Percentiles rank a stretch among this genome's conserved stretches.
These are phyloP conservation scores for Penicillium psychrosexuale DNA, from an alignment of 2,329 filamentous ascomycete genomes.

Conservation along the genomic window DNA sequence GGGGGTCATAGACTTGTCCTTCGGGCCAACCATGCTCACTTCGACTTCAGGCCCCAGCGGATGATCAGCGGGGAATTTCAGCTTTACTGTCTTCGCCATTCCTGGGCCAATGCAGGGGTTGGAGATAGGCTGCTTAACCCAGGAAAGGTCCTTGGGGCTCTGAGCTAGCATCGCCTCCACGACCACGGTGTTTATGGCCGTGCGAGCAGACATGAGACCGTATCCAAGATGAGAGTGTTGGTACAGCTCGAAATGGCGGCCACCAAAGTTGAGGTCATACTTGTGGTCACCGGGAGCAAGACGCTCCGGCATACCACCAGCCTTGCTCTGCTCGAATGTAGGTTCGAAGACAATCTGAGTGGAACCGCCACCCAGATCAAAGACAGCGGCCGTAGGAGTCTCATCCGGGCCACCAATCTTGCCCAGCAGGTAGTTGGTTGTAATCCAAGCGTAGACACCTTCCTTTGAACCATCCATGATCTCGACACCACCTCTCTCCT, in stretches of 20 bases:
- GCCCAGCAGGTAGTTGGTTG: constrained; percentile 94
- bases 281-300: constrained; percentile 92
- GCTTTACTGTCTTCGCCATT: constrained; percentile 68
- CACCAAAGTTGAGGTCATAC: constrained; percentile 86
- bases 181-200: constrained; percentile 74
- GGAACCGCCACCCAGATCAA: constrained; percentile 93
- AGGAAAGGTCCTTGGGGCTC: constrained; percentile 60
- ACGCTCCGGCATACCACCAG: constrained; percentile 79
- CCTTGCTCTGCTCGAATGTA: constrained; percentile 70
- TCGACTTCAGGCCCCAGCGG: constrained; percentile 62
- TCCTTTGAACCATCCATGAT: constrained; percentile 98
- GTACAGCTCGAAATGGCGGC: constrained; percentile 87
- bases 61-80: constrained; percentile 66
- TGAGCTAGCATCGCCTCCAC: constrained; percentile 67
- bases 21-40: constrained; percentile 85
- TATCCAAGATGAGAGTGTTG: constrained; percentile 98
- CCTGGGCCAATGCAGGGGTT: constrained; percentile 87
- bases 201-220: constrained; percentile 90
- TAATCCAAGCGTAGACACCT: constrained; percentile 98
- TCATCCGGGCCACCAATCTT: constrained; percentile 94
- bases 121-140: constrained; percentile 67
- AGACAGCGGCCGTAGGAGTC: constrained; percentile 86
- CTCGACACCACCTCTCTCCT: constrained; percentile 79
- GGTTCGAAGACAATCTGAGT: constrained; percentile 99
- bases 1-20: constrained; percentile 64